A percentile compares a stretch with the other conserved stretches of the same genome.
Evolutionary conservation across 495 filamentous ascomycete species (phyloP).

Genomic region (Astrothelium macrocarpum): DNA sequence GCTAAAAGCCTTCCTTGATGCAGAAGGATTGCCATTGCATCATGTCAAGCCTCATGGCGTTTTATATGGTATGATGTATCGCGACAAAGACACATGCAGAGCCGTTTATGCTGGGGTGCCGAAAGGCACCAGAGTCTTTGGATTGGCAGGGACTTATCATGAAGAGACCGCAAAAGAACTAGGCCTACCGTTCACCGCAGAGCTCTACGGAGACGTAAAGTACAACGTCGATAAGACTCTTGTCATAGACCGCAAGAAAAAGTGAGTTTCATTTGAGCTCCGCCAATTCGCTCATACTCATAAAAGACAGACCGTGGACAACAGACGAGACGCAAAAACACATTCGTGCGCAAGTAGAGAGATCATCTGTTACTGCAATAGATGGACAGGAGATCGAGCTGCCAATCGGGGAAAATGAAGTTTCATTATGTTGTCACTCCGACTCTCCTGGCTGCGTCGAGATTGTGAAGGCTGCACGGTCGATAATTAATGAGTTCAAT

Average conservation of each 20-base stretch:
- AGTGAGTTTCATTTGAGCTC: conserved; percentile 16
- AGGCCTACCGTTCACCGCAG: conserved; percentile 46
- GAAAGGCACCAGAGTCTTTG: conserved; percentile 46
- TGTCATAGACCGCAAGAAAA: conserved; percentile 48
- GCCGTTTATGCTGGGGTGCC: conserved; percentile 45
- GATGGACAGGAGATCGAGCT: conserved; percentile 39
- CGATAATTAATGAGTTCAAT: conserved; percentile 30
- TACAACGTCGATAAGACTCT: conserved; percentile 43
- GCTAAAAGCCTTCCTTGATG: conserved; percentile 45
- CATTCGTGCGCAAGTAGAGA: conserved; percentile 39
- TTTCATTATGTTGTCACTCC: conserved; percentile 48
- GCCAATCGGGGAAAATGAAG: conserved; percentile 38
- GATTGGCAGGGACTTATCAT: conserved; percentile 44
- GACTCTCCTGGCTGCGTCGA: conserved; percentile 44
- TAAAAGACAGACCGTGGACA: conserved; percentile 35
- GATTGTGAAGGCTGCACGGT: conserved; percentile 40
- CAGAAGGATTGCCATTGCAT: conserved; percentile 44
- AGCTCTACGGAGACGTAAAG: conserved; percentile 50
- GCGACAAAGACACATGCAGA: conserved; percentile 40
- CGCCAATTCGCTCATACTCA: neutral
- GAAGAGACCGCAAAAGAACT: conserved; percentile 44
- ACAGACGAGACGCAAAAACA: conserved; percentile 36
- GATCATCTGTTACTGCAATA: conserved; percentile 36
- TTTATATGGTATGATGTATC: conserved; percentile 48
- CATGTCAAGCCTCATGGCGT: conserved; percentile 54